phyloP scores from a whole-genome alignment of 106 monocot genomes.

The Vanilla planifolia region DNA sequence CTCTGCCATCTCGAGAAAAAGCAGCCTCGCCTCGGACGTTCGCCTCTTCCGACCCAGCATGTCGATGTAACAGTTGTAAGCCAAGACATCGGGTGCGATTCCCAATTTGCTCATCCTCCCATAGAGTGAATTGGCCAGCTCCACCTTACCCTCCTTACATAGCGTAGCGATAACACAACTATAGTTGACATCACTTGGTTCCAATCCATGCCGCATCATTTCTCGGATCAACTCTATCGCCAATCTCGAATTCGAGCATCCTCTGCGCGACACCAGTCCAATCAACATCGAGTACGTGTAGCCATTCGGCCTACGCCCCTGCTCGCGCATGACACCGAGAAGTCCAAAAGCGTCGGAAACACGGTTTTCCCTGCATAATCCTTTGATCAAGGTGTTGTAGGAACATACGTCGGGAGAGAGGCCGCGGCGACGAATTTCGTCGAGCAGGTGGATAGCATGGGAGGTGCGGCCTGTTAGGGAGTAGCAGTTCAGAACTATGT shows the following conservation, averaged over 20 bases:
- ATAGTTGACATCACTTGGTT: conserved; percentile 11
- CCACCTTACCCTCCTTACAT: conserved; percentile 18
- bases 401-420: conserved; percentile 7
- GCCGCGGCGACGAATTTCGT: conserved; percentile 20
- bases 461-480: conserved; percentile 10
- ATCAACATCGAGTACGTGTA: conserved; percentile 24
- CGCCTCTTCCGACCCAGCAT: conserved; percentile 14
- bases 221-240: conserved; percentile 19
- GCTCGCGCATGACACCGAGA: conserved; percentile 8
- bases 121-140: conserved; percentile 10
- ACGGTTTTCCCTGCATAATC: conserved; percentile 13
- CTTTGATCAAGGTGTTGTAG: conserved; percentile 33
- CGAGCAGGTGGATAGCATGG: conserved; percentile 26
- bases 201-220: conserved; percentile 16
- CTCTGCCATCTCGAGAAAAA: conserved; percentile 22
- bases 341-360: conserved; percentile 15
- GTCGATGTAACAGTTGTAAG: conserved; percentile 14
- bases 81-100: conserved; percentile 14
- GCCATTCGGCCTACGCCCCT: conserved; percentile 10
- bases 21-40: conserved; percentile 11
- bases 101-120: conserved; percentile 22
- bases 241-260: conserved; percentile 9
- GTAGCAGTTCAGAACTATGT: conserved; percentile 16
- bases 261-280: conserved; percentile 10
- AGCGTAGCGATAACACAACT: conserved; percentile 18